These are phyloP conservation scores for Hevea brasiliensis DNA, from an alignment of 345 rosid genomes.

Conservation along the genomic window DNA sequence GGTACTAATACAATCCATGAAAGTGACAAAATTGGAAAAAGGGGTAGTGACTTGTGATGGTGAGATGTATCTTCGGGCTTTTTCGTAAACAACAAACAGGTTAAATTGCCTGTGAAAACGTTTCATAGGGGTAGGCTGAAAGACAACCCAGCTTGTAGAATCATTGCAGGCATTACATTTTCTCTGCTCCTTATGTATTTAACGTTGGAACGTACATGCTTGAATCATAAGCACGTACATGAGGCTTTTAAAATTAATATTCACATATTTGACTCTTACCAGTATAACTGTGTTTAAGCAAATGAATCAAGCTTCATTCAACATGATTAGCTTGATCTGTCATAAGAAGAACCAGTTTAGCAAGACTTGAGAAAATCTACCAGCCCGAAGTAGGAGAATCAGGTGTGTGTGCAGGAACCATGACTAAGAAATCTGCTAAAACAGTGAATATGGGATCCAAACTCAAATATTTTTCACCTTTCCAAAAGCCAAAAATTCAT, in stretches of 20 bases:
- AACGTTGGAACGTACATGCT: slow-evolving; percentile 16
- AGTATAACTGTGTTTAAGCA: not conserved
- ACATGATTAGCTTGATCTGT: not conserved
- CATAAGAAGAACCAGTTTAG: not conserved
- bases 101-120: slow-evolving; percentile 46
- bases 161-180: slow-evolving; percentile 26
- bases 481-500: not conserved
- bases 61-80: slow-evolving; percentile 23
- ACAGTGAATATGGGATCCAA: not conserved
- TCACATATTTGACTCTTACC: not conserved
- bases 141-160: slow-evolving; percentile 29
- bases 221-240: slow-evolving; percentile 14
- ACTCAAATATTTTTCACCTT: not conserved
- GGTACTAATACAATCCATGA: slow-evolving; percentile 8
- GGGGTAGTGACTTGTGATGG: slow-evolving; percentile 11
- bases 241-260: not conserved
- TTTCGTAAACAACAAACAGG: slow-evolving; percentile 40
- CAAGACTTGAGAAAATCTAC: no score
- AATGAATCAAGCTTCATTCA: not conserved
- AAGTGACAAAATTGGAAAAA: slow-evolving; percentile 33
- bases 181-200: not conserved
- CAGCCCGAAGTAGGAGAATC: no score
- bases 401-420: no score
- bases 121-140: slow-evolving; percentile 29
- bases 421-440: no score